Percentiles rank a stretch among this genome's conserved stretches.
Conservation (phyloP, 306 rosid species). For the Castanopsis chinensis region DNA sequence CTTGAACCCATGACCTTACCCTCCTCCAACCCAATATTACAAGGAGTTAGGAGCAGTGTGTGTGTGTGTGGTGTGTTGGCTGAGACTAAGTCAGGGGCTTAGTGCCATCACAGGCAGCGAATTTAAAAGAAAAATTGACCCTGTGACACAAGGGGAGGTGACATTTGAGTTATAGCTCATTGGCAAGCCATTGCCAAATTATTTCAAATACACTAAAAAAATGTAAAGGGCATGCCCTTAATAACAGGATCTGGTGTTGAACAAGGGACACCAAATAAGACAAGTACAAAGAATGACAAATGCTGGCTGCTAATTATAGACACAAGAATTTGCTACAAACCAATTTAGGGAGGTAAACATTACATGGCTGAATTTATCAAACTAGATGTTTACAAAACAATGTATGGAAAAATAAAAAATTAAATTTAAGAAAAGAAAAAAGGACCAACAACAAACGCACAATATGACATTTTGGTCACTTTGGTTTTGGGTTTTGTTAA, state of each 20-base stretch:
- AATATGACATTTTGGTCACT: background rate
- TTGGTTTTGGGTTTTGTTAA: background rate
- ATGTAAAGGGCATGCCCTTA: background rate
- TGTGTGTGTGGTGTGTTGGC: no score
- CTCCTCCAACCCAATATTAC: background rate
- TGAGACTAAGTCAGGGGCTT: no score
- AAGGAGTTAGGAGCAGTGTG: no score
- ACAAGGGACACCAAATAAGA: background rate
- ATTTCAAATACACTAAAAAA: background rate
- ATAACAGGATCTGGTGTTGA: background rate
- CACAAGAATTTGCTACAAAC: background rate
- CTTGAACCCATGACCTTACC: background rate
- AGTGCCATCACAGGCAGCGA: no score
- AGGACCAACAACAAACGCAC: no score
- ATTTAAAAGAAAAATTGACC: no score
- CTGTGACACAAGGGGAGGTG: no score
- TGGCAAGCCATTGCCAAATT: background rate
- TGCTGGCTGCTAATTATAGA: background rate
- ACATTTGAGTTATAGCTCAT: background rate
- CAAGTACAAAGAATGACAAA: background rate
- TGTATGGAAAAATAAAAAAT: background rate
- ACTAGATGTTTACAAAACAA: no score
- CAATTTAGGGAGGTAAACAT: background rate
- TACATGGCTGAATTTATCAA: background rate
- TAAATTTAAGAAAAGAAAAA: background rate